Percentiles rank a stretch among this genome's conserved stretches.
These are phyloP conservation scores for Neotropicomus parvogracilis DNA, from an alignment of 1,284 basidiomycete species.

Conservation along the genomic window DNA sequence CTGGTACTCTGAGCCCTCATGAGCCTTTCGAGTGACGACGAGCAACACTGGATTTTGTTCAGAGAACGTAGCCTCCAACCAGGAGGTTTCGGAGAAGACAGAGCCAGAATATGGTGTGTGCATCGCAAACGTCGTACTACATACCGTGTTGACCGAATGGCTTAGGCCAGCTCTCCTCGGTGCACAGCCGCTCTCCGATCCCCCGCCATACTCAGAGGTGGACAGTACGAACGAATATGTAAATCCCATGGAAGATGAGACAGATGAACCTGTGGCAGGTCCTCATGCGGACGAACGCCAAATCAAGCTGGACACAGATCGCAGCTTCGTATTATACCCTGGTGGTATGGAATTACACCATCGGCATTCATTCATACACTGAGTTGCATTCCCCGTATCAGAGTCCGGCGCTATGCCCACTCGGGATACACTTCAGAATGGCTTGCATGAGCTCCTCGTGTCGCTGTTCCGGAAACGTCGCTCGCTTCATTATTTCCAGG, in stretches of 20 bases:
- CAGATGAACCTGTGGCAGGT: conserved; percentile 13
- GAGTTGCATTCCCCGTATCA: conserved; percentile 24
- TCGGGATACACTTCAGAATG: conserved; percentile 54
- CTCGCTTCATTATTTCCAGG: conserved; percentile 85
- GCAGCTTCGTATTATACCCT: conserved; percentile 87
- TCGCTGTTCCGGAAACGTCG: conserved; percentile 71
- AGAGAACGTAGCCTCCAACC: conserved; percentile 50
- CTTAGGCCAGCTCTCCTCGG: conserved; percentile 26
- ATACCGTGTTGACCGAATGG: conserved; percentile 10
- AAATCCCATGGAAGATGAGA: conserved; percentile 5
- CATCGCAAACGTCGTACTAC: background rate
- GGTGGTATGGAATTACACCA: conserved; percentile 36
- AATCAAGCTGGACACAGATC: conserved; percentile 81
- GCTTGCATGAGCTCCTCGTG: conserved; percentile 73
- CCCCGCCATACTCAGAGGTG: conserved; percentile 30
- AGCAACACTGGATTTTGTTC: conserved; percentile 48
- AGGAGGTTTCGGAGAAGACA: conserved; percentile 59
- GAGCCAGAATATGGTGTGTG: conserved; percentile 57
- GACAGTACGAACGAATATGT: conserved; percentile 6
- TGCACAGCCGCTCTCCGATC: conserved; percentile 24
- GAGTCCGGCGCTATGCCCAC: conserved; percentile 19
- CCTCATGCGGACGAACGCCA: conserved; percentile 79
- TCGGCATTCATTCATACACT: conserved; percentile 9
- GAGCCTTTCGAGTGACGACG: conserved; percentile 24
- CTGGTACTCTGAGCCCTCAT: conserved; percentile 20